phyloP scores from a whole-genome alignment of 2,329 filamentous ascomycete species.

The Neopestalotiopsis rosae region DNA sequence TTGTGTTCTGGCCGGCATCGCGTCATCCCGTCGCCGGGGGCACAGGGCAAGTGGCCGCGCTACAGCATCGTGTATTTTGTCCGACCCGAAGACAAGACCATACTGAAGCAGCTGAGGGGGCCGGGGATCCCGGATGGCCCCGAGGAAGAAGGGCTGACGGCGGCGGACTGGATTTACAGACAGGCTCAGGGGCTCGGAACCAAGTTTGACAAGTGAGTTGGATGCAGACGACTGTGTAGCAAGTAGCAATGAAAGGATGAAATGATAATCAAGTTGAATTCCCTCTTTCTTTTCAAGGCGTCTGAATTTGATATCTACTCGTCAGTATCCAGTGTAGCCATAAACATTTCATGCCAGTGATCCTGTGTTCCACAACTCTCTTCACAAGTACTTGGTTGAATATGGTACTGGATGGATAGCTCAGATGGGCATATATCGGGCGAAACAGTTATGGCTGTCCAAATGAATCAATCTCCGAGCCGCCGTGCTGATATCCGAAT shows the following conservation, averaged over 20 bases:
- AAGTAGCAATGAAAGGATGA: neutral
- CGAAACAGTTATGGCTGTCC: too few relatives aligned
- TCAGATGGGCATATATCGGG: too few relatives aligned
- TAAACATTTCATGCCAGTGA: neutral
- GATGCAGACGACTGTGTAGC: too few relatives aligned
- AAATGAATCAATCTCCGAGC: too few relatives aligned
- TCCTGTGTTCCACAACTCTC: too few relatives aligned
- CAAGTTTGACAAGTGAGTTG: conserved; percentile 18
- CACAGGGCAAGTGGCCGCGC: conserved; percentile 35
- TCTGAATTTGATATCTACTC: neutral
- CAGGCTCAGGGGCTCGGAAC: conserved; percentile 29
- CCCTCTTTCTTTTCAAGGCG: neutral
- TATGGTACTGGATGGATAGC: too few relatives aligned
- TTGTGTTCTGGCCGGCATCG: conserved; percentile 42
- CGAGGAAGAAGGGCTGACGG: conserved; percentile 31
- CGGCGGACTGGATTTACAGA: conserved; percentile 33
- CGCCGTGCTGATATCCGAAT: too few relatives aligned
- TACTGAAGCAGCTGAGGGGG: conserved; percentile 33
- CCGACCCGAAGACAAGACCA: conserved; percentile 36
- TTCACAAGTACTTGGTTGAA: too few relatives aligned
- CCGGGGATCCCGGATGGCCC: conserved; percentile 27
- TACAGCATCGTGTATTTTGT: conserved; percentile 44
- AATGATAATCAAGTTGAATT: neutral
- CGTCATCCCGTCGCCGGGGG: conserved; percentile 38
- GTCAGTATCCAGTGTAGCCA: neutral